Conservation (phyloP, 441 rosid genomes). For the Rhodomyrtus psidioides region DNA sequence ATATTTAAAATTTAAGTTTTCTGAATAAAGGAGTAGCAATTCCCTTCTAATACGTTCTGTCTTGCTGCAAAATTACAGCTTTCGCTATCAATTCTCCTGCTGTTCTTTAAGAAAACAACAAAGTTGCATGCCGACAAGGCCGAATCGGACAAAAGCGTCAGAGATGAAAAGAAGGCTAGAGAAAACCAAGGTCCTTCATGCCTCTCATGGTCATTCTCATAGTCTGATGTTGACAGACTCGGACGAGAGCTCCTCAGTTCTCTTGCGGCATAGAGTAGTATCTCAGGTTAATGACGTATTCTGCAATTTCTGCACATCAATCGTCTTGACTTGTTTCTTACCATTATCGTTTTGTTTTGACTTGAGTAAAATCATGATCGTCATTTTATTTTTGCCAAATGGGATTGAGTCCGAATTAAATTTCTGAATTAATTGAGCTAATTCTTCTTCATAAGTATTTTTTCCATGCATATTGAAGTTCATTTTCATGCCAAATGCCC, state of each 20-base stretch:
- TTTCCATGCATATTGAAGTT: background rate
- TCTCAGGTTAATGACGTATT: background rate
- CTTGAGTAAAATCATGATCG: background rate
- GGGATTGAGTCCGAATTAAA: background rate
- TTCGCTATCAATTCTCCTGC: too few species aligned
- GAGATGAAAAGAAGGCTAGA: background rate
- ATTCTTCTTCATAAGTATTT: background rate
- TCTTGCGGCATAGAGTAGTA: background rate
- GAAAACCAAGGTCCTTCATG: background rate
- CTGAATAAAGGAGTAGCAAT: too few species aligned
- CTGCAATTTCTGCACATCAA: background rate
- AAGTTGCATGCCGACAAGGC: background rate
- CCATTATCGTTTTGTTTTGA: background rate
- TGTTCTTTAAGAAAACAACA: too few species aligned
- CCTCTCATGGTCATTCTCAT: background rate
- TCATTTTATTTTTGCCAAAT: background rate
- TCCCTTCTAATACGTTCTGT: too few species aligned
- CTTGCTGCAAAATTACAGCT: too few species aligned
- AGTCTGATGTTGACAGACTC: background rate
- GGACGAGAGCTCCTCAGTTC: background rate
- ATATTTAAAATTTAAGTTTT: too few species aligned
- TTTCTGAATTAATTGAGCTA: background rate
- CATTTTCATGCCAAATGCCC: background rate
- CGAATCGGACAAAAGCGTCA: background rate
- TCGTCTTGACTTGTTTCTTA: background rate